Evolutionary conservation across 805 yeast genomes (phyloP).

Genomic region (Tetrapisispora nanseiensis): DNA sequence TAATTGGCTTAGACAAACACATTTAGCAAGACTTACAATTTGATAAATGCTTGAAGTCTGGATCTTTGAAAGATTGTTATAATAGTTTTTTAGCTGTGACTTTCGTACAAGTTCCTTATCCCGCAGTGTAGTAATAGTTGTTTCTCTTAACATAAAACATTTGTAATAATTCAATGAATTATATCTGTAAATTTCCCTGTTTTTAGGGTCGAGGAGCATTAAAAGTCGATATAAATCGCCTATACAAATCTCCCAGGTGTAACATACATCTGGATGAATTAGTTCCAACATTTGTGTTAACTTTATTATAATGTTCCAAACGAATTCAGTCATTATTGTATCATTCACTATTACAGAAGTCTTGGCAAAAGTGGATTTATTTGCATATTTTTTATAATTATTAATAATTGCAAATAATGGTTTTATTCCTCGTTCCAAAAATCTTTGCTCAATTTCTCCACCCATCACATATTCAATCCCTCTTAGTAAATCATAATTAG

Average conservation of each 20-base stretch:
- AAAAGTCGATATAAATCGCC: slow-evolving; percentile 56
- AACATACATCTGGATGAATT: slow-evolving; percentile 11
- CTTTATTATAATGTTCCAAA: neutral
- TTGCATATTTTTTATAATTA: slow-evolving; percentile 39
- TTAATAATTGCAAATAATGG: slow-evolving; percentile 69
- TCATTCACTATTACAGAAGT: slow-evolving; percentile 53
- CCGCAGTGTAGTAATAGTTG: too few species aligned
- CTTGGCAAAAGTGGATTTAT: slow-evolving; percentile 9
- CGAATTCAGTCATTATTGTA: neutral
- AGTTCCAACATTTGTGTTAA: slow-evolving; percentile 29
- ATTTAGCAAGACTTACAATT: neutral
- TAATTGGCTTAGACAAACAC: neutral
- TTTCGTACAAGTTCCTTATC: neutral
- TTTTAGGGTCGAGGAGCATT: slow-evolving; percentile 35
- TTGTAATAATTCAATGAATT: slow-evolving; percentile 35
- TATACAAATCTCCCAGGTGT: slow-evolving; percentile 64
- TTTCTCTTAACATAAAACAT: neutral
- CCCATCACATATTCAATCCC: slow-evolving; percentile 69
- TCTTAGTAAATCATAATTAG: slow-evolving; percentile 29
- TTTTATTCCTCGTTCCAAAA: slow-evolving; percentile 81
- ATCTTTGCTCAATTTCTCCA: slow-evolving; percentile 64
- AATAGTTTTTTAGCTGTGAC: too few species aligned
- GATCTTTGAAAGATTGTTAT: neutral
- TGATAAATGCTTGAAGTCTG: neutral
- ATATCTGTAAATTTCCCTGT: slow-evolving; percentile 74